Percentiles rank a stretch among this genome's conserved stretches.
phyloP scores from a whole-genome alignment of 2,329 filamentous ascomycete genomes.

The Apiospora saccharicola region DNA sequence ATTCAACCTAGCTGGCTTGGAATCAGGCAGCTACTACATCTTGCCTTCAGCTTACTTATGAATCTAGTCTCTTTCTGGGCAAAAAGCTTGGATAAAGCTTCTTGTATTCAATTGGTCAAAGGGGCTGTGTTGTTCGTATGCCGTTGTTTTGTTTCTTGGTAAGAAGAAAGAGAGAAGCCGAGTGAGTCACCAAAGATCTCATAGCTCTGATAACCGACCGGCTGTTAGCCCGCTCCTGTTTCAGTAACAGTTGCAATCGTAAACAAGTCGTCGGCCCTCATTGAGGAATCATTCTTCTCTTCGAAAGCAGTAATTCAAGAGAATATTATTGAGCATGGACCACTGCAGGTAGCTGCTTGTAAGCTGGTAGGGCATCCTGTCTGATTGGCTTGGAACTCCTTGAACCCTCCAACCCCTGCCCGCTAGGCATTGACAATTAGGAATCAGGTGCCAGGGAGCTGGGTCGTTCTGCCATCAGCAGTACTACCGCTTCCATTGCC shows the following conservation, averaged over 20 bases:
- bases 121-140: background rate
- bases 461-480: background rate
- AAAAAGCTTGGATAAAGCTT: background rate
- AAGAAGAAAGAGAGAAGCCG: background rate
- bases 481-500: background rate
- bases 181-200: background rate
- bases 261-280: background rate
- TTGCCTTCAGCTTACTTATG: background rate
- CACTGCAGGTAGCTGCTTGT: background rate
- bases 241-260: background rate
- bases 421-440: background rate
- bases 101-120: background rate
- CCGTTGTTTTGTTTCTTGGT: background rate
- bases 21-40: background rate
- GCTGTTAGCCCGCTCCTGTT: too few species aligned
- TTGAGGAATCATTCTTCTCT: background rate
- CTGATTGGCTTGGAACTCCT: background rate
- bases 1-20: background rate
- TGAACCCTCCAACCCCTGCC: background rate
- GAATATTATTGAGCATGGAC: background rate
- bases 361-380: background rate
- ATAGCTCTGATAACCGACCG: background rate
- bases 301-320: background rate
- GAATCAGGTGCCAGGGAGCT: background rate
- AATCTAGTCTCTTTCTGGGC: background rate